Evolutionary conservation across 2,329 filamentous ascomycete species (phyloP).

Genomic region (Fusarium heterosporum): DNA sequence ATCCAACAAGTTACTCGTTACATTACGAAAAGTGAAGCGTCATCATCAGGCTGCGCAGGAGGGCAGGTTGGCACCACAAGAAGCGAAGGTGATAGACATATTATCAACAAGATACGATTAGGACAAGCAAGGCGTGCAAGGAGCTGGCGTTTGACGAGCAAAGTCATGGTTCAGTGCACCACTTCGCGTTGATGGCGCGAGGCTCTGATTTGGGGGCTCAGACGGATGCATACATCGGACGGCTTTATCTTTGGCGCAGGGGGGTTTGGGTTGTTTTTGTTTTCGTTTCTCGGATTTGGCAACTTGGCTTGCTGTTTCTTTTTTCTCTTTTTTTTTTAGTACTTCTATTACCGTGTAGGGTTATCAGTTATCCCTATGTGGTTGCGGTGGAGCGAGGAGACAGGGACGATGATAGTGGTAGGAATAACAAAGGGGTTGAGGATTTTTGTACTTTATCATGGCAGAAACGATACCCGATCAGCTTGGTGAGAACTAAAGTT

Average conservation of each 20-base stretch:
- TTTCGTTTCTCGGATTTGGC: background rate
- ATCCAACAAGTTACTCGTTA: background rate
- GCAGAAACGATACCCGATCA: constrained; percentile 48
- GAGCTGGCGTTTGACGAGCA: constrained; percentile 45
- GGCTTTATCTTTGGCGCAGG: constrained; percentile 45
- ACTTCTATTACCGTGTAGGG: constrained; percentile 37
- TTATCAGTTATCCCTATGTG: constrained; percentile 3
- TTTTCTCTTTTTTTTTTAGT: constrained; percentile 22
- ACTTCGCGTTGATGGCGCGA: constrained; percentile 21
- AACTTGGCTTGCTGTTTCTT: background rate
- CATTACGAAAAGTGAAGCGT: background rate
- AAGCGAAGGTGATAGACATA: constrained; percentile 6
- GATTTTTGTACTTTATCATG: constrained; percentile 47
- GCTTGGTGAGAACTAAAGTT: constrained; percentile 29
- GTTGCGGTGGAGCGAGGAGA: constrained; percentile 27
- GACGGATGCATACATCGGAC: constrained; percentile 42
- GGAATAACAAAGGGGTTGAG: constrained; percentile 16
- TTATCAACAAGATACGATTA: constrained; percentile 16
- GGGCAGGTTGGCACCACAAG: background rate
- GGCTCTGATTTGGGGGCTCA: constrained; percentile 26
- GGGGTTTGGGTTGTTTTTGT: constrained; percentile 31
- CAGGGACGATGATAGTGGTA: constrained; percentile 8
- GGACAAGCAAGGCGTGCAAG: constrained; percentile 39
- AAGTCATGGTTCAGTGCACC: constrained; percentile 22
- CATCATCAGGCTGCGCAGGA: background rate